Evolutionary conservation across 495 filamentous ascomycete genomes (phyloP).

Genomic region (Durotheca rogersii): DNA sequence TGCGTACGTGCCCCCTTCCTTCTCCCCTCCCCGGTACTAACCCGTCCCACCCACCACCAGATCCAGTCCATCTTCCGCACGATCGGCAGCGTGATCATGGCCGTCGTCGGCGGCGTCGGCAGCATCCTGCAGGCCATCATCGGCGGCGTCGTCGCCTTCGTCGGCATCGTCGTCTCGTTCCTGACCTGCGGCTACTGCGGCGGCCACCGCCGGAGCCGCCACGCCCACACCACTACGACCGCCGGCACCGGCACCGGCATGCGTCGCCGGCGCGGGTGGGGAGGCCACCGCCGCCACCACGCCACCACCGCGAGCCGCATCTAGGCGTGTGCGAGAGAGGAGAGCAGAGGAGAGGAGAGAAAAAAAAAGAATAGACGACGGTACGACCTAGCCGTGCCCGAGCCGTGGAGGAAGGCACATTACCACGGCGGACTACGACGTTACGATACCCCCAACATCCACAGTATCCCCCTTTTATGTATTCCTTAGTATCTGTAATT

Average conservation of each 20-base stretch:
- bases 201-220: slow-evolving; percentile 25
- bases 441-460: slow-evolving; percentile 37
- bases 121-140: slow-evolving; percentile 76
- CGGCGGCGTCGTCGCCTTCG: slow-evolving; percentile 71
- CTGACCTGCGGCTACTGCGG: slow-evolving; percentile 71
- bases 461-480: no score
- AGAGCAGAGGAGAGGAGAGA: neutral
- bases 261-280: slow-evolving; percentile 28
- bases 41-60: slow-evolving; percentile 45
- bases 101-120: slow-evolving; percentile 79
- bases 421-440: slow-evolving; percentile 14
- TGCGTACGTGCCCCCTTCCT: slow-evolving; percentile 66
- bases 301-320: slow-evolving; percentile 32
- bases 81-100: slow-evolving; percentile 82
- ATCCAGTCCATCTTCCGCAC: slow-evolving; percentile 75
- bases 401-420: neutral
- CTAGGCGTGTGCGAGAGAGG: slow-evolving; percentile 6
- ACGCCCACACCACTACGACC: slow-evolving; percentile 3
- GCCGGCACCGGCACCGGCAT: slow-evolving; percentile 16
- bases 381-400: neutral
- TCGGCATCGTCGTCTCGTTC: slow-evolving; percentile 83
- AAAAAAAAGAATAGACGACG: slow-evolving; percentile 1
- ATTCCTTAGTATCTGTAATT: no score
- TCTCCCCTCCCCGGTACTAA: slow-evolving; percentile 11
- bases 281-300: slow-evolving; percentile 33